Percentiles rank a stretch among this genome's conserved stretches.
phyloP scores from a whole-genome alignment of 129 eudicot genomes.

The Arctium minus region DNA sequence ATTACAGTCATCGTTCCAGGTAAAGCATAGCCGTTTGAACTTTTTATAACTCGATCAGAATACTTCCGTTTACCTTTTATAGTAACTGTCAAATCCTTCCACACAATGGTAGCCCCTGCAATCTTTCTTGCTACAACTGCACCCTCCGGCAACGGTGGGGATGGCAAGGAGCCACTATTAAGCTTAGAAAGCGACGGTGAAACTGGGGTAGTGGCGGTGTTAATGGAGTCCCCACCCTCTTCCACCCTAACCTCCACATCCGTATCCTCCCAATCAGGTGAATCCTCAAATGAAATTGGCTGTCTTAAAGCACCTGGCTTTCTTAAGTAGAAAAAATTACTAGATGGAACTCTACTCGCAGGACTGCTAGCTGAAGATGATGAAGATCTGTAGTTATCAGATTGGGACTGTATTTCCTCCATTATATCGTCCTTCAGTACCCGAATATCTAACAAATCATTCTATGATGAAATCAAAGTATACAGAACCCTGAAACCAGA shows the following conservation, averaged over 20 bases:
- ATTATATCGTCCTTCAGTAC: constrained; percentile 22
- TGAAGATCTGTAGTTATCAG: constrained; percentile 86
- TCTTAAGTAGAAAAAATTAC: constrained; percentile 80
- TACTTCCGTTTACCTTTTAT: constrained; percentile 90
- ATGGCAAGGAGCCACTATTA: constrained; percentile 77
- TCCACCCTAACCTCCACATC: constrained; percentile 75
- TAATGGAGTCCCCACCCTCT: constrained; percentile 65
- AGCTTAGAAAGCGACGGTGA: constrained; percentile 80
- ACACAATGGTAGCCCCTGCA: constrained; percentile 74
- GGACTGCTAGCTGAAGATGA: constrained; percentile 96
- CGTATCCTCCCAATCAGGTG: constrained; percentile 95
- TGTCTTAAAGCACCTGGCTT: constrained; percentile 83
- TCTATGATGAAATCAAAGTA: background rate
- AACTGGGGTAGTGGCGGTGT: constrained; percentile 61
- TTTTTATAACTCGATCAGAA: constrained; percentile 80
- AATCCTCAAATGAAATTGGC: constrained; percentile 90
- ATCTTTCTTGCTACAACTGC: constrained; percentile 58
- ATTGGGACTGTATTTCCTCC: constrained; percentile 98
- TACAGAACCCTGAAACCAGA: constrained; percentile 4
- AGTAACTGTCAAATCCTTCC: constrained; percentile 89
- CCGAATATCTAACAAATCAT: background rate
- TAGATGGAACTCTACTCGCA: constrained; percentile 79
- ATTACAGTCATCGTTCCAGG: constrained; percentile 97
- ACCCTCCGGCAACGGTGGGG: constrained; percentile 71
- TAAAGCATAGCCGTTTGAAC: constrained; percentile 85